Base-by-base conservation (phyloP, 345 rosid species). In the Citrus trifoliata region DNA sequence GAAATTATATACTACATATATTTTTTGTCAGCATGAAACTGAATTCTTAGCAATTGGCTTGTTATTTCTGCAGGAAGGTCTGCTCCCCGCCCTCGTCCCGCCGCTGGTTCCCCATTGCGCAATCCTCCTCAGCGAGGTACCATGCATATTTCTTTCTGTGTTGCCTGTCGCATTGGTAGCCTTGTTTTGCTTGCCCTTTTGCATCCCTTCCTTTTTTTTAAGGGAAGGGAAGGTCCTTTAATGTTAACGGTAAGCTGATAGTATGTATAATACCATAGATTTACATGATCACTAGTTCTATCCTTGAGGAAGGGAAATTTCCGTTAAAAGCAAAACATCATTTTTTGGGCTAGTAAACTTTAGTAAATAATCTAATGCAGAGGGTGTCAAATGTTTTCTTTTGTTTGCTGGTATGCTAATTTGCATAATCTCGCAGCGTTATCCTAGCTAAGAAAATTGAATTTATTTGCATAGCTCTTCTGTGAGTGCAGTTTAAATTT, bases 81-180 rank as follows among this genome's bases (percentile, higher is more conserved):
- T 60, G 75, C 56, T 61, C 19, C 75, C 6, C 65, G 81, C 24
- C 21, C 64, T 1, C 64, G 78, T 1, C 64, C 74, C 42, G 46
- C 70, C 33, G 72, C 74, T 22, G 61, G 64, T 55, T 32, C 80
- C 13, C 51, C 70, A 25, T 25, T 38, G 14, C 35, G 37, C 21
- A 67, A 77, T 27, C 51, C 80, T 81, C 75, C 84, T 16, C 10
- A 73, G 8, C 78, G 71, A 32, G 84, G 78, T 76, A 71, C 13
- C 3, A 12, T 13, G 51, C 51, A 46, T 46, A 46, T 25, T 32
- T 30, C 38, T 18, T 30, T 3, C 24, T 64, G 22, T 64, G 40
- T 64, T 62, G 21, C 67, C 0, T 61, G 65, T n/a, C 25, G 5
- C 62, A 59, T 59, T 2, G 25, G 25, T 61, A 14, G 64, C 16